Conservation (phyloP, 108 stramenopile genomes). For the Fistulifera solaris region DNA sequence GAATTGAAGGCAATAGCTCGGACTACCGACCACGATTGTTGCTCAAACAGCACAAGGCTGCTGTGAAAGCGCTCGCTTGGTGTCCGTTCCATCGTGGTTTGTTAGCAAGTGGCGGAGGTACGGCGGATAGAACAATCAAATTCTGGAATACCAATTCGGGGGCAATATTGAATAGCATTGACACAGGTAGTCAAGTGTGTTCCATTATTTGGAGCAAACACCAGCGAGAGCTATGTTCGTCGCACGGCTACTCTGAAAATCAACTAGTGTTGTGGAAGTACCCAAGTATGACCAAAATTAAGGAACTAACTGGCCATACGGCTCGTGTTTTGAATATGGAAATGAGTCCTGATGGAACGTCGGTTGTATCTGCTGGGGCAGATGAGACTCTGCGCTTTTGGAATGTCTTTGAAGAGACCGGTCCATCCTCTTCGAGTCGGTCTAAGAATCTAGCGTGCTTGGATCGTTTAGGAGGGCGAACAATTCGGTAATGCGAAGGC, state of each 20-base stretch:
- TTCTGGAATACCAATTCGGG: conserved; percentile 96
- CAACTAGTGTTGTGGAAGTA: conserved; percentile 98
- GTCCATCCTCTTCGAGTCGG: no score
- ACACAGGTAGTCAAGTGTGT: conserved; percentile 97
- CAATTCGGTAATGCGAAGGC: no score
- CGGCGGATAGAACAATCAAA: conserved; percentile 99
- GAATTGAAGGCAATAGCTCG: conserved; percentile 11
- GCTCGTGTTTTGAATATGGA: conserved; percentile 92
- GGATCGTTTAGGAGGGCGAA: no score
- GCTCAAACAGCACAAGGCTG: conserved; percentile 92
- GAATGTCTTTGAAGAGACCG: conserved; percentile 71
- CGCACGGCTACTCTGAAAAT: conserved; percentile 95
- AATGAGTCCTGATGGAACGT: conserved; percentile 87
- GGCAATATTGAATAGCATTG: conserved; percentile 87
- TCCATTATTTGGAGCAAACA: conserved; percentile 89
- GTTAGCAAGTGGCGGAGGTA: conserved; percentile 98
- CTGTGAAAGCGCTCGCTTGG: conserved; percentile 99
- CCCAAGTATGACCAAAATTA: conserved; percentile 90
- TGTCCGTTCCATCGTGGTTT: conserved; percentile 94
- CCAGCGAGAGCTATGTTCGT: conserved; percentile 91
- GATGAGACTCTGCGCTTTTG: conserved; percentile 99
- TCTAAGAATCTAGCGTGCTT: no score
- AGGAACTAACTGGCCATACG: conserved; percentile 94
- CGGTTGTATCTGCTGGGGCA: conserved; percentile 93
- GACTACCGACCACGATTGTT: conserved; percentile 73